Percentiles rank a stretch among this genome's conserved stretches.
Conservation (phyloP, 1,284 basidiomycete genomes). For the Phaffia rhodozyma region DNA sequence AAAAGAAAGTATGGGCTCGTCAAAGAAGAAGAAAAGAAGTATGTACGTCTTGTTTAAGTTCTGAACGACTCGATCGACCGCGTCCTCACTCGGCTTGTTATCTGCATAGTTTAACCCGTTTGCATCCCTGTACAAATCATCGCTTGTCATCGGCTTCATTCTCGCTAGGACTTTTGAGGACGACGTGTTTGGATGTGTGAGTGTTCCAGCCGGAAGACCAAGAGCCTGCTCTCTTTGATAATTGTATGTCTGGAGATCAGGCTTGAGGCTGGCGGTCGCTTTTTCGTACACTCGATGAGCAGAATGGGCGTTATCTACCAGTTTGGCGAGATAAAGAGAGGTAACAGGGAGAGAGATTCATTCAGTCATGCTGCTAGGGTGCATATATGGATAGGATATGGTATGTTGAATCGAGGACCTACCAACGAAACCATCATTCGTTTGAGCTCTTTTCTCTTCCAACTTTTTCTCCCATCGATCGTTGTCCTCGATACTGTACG, state of each 20-base stretch:
- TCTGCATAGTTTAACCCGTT: constrained; percentile 86
- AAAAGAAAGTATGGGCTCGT: neutral
- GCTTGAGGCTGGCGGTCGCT: constrained; percentile 72
- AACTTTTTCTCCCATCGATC: constrained; percentile 85
- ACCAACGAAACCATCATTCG: constrained; percentile 71
- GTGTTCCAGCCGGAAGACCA: constrained; percentile 53
- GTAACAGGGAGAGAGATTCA: neutral
- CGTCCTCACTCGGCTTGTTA: constrained; percentile 84
- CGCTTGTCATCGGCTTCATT: constrained; percentile 42
- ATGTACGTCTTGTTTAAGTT: constrained; percentile 91
- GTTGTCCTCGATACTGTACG: constrained; percentile 87
- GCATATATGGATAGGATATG: constrained; percentile 24
- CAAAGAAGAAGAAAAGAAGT: neutral
- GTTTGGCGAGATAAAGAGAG: neutral
- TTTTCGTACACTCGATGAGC: constrained; percentile 84
- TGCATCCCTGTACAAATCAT: constrained; percentile 75
- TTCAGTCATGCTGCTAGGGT: neutral
- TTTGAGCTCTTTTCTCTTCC: constrained; percentile 57
- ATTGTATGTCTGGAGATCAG: constrained; percentile 72
- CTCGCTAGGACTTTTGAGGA: constrained; percentile 24
- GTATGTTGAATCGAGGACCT: constrained; percentile 25
- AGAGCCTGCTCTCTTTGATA: constrained; percentile 72
- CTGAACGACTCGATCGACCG: constrained; percentile 77
- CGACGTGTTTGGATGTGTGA: constrained; percentile 32
- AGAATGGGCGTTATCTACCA: constrained; percentile 71